Base-by-base conservation (phyloP, 2,329 filamentous ascomycete genomes). In the Aspergillus ochraceoroseus region DNA sequence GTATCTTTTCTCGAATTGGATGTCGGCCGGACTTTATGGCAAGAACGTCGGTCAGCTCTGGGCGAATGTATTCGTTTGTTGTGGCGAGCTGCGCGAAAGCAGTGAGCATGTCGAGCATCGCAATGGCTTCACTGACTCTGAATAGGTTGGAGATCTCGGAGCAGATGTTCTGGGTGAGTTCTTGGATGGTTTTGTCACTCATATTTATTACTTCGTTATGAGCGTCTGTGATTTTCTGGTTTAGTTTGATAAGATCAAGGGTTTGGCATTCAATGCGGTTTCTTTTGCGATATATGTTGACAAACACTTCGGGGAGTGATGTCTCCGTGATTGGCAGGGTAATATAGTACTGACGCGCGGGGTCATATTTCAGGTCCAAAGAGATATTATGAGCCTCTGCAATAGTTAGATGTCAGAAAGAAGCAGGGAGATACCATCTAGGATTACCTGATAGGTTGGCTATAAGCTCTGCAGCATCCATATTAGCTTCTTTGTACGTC, bases 201-300 rank as follows among this genome's bases (percentile, higher is more conserved):
- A 90, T 81, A 47, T 83, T 75, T 2, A 95, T 74, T 1, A 94
- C 83, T 63, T 95, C 88, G 32, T 86, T 82, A 43, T 90, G 84
- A 0, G 87, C 84, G 47, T 94, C 83, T 0, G 79, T 77, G 27
- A 95, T 85, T 56, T 83, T 78, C 43, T 79, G 72, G 52, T 83
- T 96, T 26, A 87, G 70, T 58, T 95, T 92, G 48, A 95, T 75
- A 7, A 98, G 72, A 39, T 83, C 76, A 7, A 96, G 61, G 0
- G 92, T 96, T 54, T 94, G 87, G 52, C 88, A 96, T 61, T 96
- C 87, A 20, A 94, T 74, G 40, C 74, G 75, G n/a, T 79, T 79
- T 55, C 83, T 87, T 54, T 81, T 87, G 29, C 74, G 73, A 48
- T 82, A 77, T 1, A 77, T 70, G 49, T 96, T 95, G 61, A 94